phyloP scores from a whole-genome alignment of 305 asterid species.

The Rubia peregrina region DNA sequence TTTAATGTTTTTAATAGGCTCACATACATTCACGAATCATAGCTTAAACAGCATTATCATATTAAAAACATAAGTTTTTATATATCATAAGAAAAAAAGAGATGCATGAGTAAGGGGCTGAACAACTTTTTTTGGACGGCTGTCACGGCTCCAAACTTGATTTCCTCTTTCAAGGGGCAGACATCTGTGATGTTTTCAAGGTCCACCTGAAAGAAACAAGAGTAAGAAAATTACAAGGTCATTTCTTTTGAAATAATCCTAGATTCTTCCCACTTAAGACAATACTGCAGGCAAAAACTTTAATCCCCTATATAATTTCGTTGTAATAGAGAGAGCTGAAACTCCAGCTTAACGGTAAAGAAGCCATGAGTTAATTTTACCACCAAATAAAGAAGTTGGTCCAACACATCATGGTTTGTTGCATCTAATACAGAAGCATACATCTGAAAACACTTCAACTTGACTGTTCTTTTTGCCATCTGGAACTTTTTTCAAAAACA shows the following conservation, averaged over 20 bases:
- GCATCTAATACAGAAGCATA: constrained; percentile 6
- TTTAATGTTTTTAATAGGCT: no score
- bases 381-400: constrained; percentile 4
- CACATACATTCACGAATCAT: no score
- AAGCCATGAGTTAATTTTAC: constrained; percentile 1
- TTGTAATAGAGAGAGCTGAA: not conserved
- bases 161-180: constrained; percentile 2
- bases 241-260: not conserved
- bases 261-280: not conserved
- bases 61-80: not conserved
- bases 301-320: not conserved
- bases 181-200: constrained; percentile 3
- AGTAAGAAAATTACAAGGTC: constrained; percentile 18
- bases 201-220: constrained; percentile 68
- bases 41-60: no score
- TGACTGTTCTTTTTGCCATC: not conserved
- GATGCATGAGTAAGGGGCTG: not conserved
- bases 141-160: not conserved
- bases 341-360: constrained; percentile 4
- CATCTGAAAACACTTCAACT: not conserved
- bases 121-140: constrained; percentile 7
- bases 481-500: not conserved
- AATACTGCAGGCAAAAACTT: not conserved
- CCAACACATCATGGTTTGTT: constrained; percentile 5
- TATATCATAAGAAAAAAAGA: not conserved